These are phyloP conservation scores for Cystofilobasidium bisporidii DNA, from an alignment of 768 basidiomycete genomes.

Conservation along the genomic window DNA sequence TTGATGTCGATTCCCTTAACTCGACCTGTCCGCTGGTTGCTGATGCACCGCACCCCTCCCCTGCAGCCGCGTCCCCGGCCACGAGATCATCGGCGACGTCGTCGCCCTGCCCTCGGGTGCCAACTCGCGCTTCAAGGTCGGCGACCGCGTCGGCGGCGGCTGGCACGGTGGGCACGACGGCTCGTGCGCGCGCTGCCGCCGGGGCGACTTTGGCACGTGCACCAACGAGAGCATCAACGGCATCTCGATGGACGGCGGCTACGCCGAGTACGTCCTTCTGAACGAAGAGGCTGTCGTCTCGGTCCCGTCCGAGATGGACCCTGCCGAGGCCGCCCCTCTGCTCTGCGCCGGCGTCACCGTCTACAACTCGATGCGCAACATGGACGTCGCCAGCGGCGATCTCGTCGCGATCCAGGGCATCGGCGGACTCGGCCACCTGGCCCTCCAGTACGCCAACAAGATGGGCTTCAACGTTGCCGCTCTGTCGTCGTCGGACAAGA, in stretches of 20 bases:
- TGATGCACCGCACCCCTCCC: no score
- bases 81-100: slow-evolving; percentile 32
- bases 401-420: slow-evolving; percentile 44
- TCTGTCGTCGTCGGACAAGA: slow-evolving; percentile 37
- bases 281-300: slow-evolving; percentile 21
- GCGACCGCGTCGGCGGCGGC: slow-evolving; percentile 32
- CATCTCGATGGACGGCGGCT: slow-evolving; percentile 11
- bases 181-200: slow-evolving; percentile 23
- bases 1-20: no score
- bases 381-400: slow-evolving; percentile 38
- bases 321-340: slow-evolving; percentile 28
- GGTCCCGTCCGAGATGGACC: slow-evolving; percentile 24
- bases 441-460: slow-evolving; percentile 38
- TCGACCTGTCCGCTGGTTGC: no score
- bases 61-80: slow-evolving; percentile 12
- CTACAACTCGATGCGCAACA: slow-evolving; percentile 36
- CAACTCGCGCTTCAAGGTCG: slow-evolving; percentile 32
- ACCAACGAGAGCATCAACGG: slow-evolving; percentile 33
- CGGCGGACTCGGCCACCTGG: slow-evolving; percentile 40
- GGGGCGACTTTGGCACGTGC: slow-evolving; percentile 31
- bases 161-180: slow-evolving; percentile 28
- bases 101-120: slow-evolving; percentile 29
- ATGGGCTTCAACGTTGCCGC: slow-evolving; percentile 42
- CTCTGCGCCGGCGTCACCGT: slow-evolving; percentile 43
- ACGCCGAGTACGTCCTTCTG: slow-evolving; percentile 29